These are phyloP conservation scores for Gnomoniopsis smithogilvyi DNA, from an alignment of 2,329 filamentous ascomycete species.

Conservation along the genomic window DNA sequence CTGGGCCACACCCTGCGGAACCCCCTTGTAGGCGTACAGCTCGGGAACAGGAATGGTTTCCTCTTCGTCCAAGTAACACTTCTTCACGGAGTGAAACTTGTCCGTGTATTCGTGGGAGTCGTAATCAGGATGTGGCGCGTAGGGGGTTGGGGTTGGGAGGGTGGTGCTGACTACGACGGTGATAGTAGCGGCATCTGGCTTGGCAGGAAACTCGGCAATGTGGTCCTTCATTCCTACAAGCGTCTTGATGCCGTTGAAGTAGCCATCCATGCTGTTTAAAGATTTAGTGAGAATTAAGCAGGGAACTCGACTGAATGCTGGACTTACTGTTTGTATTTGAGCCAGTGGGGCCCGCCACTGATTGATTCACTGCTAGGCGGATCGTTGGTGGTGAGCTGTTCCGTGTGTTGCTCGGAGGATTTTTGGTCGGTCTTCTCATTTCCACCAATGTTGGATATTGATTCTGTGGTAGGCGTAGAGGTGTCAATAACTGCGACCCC, in stretches of 20 bases:
- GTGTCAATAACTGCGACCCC: not conserved
- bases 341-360: conserved; percentile 29
- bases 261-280: conserved; percentile 66
- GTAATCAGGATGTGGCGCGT: conserved; percentile 69
- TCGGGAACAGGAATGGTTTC: conserved; percentile 57
- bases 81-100: conserved; percentile 49
- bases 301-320: not conserved
- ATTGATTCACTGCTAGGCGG: conserved; percentile 15
- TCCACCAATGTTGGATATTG: not conserved
- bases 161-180: conserved; percentile 29
- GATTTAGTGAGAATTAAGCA: conserved; percentile 10
- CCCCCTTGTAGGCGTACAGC: conserved; percentile 64
- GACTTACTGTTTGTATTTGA: conserved; percentile 42
- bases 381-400: conserved; percentile 20
- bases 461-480: not conserved
- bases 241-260: conserved; percentile 73
- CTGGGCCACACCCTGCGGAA: conserved; percentile 74
- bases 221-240: conserved; percentile 64
- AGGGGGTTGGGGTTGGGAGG: conserved; percentile 48
- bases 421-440: conserved; percentile 16
- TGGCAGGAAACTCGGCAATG: conserved; percentile 68
- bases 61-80: conserved; percentile 62
- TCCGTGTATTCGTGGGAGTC: conserved; percentile 51
- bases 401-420: conserved; percentile 9
- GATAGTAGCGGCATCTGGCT: conserved; percentile 25